phyloP scores from a whole-genome alignment of 1,284 basidiomycete species.

The Cystobasidium slooffiae region DNA sequence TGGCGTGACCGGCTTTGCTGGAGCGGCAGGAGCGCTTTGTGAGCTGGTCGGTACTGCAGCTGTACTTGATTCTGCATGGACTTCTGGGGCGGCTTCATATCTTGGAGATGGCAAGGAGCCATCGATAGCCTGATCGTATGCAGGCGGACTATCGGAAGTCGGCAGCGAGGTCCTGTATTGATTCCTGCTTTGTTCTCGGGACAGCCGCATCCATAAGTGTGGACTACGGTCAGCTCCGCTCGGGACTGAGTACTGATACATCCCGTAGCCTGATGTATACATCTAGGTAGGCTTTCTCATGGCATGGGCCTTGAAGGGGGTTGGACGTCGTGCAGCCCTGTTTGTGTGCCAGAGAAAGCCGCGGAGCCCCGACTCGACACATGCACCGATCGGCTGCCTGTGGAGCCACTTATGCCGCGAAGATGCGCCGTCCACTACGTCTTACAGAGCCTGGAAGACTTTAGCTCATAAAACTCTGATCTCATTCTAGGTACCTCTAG shows the following conservation, averaged over 20 bases:
- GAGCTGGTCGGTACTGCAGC: background rate
- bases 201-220: constrained; percentile 10
- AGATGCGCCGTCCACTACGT: no score
- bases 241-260: constrained; percentile 5
- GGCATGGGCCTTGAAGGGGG: background rate
- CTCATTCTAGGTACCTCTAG: background rate
- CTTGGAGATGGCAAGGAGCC: constrained; percentile 15
- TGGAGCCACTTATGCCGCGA: no score
- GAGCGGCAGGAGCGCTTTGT: background rate
- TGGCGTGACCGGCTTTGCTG: constrained; percentile 2
- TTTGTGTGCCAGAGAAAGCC: no score
- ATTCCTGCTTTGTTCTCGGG: constrained; percentile 3
- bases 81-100: constrained; percentile 4
- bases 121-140: constrained; percentile 4
- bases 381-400: no score
- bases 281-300: background rate
- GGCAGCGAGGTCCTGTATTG: constrained; percentile 15
- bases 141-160: constrained; percentile 8
- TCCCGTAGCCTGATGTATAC: background rate
- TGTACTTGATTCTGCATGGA: background rate
- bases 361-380: no score
- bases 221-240: background rate
- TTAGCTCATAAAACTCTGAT: no score
- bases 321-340: no score
- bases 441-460: no score